Evolutionary conservation across 768 basidiomycete genomes (phyloP).

Genomic region (Phaeolepiota aurea): DNA sequence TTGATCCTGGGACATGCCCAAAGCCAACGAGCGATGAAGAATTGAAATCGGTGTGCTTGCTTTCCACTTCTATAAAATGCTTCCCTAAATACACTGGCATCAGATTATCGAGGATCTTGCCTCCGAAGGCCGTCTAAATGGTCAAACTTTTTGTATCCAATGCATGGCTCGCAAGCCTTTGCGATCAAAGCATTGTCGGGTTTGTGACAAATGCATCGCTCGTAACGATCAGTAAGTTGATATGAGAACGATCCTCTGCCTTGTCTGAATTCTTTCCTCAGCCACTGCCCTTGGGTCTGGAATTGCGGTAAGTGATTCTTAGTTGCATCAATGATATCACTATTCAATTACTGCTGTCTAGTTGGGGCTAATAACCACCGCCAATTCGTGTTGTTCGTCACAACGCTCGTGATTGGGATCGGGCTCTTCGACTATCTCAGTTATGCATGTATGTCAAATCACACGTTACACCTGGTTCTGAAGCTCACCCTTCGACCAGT

Average conservation of each 20-base stretch:
- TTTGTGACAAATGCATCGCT: slow-evolving; percentile 84
- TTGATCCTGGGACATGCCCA: slow-evolving; percentile 87
- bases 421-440: slow-evolving; percentile 76
- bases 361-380: slow-evolving; percentile 93
- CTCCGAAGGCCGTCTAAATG: slow-evolving; percentile 81
- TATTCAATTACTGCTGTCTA: slow-evolving; percentile 17
- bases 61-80: too few species aligned
- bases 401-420: slow-evolving; percentile 77
- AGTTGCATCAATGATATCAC: not conserved
- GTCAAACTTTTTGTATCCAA: slow-evolving; percentile 92
- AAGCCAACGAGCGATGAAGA: slow-evolving; percentile 77
- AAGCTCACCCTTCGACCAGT: slow-evolving; percentile 37
- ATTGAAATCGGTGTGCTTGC: slow-evolving; percentile 76
- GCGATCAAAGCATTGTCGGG: slow-evolving; percentile 90
- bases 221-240: slow-evolving; percentile 84
- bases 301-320: slow-evolving; percentile 68
- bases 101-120: slow-evolving; percentile 86
- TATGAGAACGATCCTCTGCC: not conserved
- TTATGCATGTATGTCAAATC: slow-evolving; percentile 27
- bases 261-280: slow-evolving; percentile 16
- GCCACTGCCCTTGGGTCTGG: slow-evolving; percentile 99
- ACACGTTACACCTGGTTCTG: slow-evolving; percentile 1
- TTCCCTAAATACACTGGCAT: slow-evolving; percentile 1
- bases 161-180: slow-evolving; percentile 94
- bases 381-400: slow-evolving; percentile 91